These are phyloP conservation scores for Uronychia setigera DNA, from an alignment of 73 alveolate genomes.

Conservation along the genomic window DNA sequence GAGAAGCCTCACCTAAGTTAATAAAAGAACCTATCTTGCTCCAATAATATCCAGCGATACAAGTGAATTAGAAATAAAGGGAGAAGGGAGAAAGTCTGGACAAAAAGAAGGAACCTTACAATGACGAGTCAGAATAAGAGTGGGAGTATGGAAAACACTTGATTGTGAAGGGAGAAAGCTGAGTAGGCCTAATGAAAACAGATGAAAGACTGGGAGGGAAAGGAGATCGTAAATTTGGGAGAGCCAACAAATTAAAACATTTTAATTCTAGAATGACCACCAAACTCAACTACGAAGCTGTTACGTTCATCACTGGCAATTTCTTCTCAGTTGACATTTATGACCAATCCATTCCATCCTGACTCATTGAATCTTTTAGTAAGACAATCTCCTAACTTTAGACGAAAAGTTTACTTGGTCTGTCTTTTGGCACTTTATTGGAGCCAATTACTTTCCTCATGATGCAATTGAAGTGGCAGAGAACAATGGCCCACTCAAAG, in stretches of 20 bases:
- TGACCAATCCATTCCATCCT: background rate
- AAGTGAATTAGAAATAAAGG: too few species aligned
- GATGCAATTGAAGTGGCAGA: background rate
- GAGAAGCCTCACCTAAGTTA: too few species aligned
- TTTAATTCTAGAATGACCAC: background rate
- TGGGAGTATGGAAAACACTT: too few species aligned
- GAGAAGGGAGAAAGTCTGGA: too few species aligned
- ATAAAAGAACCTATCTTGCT: too few species aligned
- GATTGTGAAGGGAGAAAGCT: too few species aligned
- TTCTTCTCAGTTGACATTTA: background rate
- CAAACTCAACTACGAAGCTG: background rate
- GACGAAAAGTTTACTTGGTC: background rate
- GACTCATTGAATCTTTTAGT: background rate
- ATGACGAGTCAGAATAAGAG: too few species aligned
- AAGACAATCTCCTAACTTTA: background rate
- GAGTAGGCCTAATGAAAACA: too few species aligned
- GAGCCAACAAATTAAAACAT: background rate
- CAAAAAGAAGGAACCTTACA: too few species aligned
- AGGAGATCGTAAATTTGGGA: background rate
- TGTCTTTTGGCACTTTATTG: background rate
- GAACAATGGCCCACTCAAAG: too few species aligned
- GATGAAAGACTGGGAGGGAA: too few species aligned
- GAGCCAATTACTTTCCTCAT: background rate
- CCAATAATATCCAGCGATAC: too few species aligned
- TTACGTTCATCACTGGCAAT: background rate